Evolutionary conservation across 2,329 filamentous ascomycete genomes (phyloP), one percentile per base, ranked within the genome.

Genomic region (Phaeophleospora eucalypticola): DNA sequence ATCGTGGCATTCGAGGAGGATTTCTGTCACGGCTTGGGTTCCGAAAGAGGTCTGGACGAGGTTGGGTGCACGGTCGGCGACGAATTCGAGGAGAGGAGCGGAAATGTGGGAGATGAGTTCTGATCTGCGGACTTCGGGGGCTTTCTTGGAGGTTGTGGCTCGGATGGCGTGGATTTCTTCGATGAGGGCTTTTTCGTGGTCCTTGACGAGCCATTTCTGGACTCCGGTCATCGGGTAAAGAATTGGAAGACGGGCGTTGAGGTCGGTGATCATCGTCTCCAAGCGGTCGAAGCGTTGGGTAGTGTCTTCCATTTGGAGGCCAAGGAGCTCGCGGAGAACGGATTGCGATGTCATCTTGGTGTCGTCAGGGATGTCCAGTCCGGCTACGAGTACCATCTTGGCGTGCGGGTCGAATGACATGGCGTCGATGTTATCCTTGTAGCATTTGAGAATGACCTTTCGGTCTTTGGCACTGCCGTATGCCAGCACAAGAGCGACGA

Each of bases 311-410:
- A 64, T 55, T 40, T 78, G 75, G 50, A 82, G 80, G 53, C 84
- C 87, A 15, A 96, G 71, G 10, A 98, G 75, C 68, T 97, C 91
- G 0, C 87, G 78, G 68, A 95, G 89, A 55, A 98, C 86, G 24
- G 86, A 78, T 95, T 97, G 41, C 83, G 78, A 2, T 83, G 87
- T 62, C 95, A 54, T 76, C 55, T 94, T 90, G 8, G 93, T 98
- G 66, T 98, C 93, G 59, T 98, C 93, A 40, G 95, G 83, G 40
- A 95, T 84, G 60, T 97, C 93, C 65, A 90, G 89, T 1, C 89
- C 88, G 1, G 89, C 79, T 45, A 97, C 77, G 27, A 98, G 80
- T 44, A 97, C 79, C 52, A 84, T 76, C 63, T 95, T 89, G 1
- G 83, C 93, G 60, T 90, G 70, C 4, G 76, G 67, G 63, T 98